Conservation (phyloP, 2,329 filamentous ascomycete genomes). For the Helicocarpus griseus region DNA sequence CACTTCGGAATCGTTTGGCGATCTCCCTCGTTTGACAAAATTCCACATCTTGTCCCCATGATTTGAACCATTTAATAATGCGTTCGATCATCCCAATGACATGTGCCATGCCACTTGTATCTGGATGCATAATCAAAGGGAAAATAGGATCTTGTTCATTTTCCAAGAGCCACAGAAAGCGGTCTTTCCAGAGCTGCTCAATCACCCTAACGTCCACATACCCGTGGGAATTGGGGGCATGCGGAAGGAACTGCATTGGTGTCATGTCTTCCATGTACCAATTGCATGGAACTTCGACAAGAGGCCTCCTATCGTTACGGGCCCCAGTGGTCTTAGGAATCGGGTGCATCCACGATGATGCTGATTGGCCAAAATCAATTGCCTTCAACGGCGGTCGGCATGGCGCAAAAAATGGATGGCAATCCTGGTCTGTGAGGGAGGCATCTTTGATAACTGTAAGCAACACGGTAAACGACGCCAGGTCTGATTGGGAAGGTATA, state of each 20-base stretch:
- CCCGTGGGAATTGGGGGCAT: constrained; percentile 43
- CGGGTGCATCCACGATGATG: constrained; percentile 38
- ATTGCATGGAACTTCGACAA: constrained; percentile 36
- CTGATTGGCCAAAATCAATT: constrained; percentile 34
- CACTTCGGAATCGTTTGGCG: constrained; percentile 21
- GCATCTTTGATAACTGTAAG: constrained; percentile 20
- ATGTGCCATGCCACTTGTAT: constrained; percentile 46
- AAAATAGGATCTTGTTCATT: constrained; percentile 30
- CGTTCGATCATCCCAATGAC: constrained; percentile 48
- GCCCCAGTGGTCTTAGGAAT: constrained; percentile 15
- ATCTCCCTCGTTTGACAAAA: constrained; percentile 24
- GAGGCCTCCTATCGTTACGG: constrained; percentile 17
- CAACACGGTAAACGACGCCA: not conserved
- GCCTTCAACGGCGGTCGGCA: constrained; percentile 25
- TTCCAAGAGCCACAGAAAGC: constrained; percentile 47
- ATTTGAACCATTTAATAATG: constrained; percentile 42
- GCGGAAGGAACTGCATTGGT: constrained; percentile 36
- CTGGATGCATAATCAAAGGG: constrained; percentile 41
- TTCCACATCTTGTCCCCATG: constrained; percentile 18
- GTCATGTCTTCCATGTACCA: constrained; percentile 41
- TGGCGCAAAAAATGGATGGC: constrained; percentile 32
- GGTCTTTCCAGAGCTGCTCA: constrained; percentile 53
- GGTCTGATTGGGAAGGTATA: not conserved
- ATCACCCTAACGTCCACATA: constrained; percentile 49
- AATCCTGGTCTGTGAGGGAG: constrained; percentile 35